Evolutionary conservation across 768 basidiomycete genomes (phyloP).

Genomic region (Trametes elegans): DNA sequence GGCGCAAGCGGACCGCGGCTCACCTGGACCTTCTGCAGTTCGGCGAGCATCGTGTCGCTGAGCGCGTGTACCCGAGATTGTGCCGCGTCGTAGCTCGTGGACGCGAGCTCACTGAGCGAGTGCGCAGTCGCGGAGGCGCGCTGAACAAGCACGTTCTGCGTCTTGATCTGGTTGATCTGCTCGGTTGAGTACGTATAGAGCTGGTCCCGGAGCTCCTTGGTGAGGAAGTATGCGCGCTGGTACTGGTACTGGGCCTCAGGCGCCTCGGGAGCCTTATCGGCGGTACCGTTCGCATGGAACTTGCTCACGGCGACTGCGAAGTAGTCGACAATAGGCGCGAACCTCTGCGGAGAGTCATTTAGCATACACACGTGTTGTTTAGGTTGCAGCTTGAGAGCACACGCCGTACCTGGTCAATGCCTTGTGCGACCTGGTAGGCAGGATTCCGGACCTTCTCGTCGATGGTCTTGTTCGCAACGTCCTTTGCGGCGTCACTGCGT

Average conservation of each 20-base stretch:
- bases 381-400: background rate
- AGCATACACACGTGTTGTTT: slow-evolving; percentile 14
- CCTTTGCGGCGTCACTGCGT: slow-evolving; percentile 52
- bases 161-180: slow-evolving; percentile 67
- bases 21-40: slow-evolving; percentile 61
- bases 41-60: slow-evolving; percentile 62
- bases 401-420: slow-evolving; percentile 64
- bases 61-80: slow-evolving; percentile 57
- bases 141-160: slow-evolving; percentile 68
- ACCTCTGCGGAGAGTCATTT: slow-evolving; percentile 42
- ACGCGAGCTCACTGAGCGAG: slow-evolving; percentile 56
- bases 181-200: slow-evolving; percentile 65
- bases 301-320: slow-evolving; percentile 54
- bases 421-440: slow-evolving; percentile 59
- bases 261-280: slow-evolving; percentile 46
- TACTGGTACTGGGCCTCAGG: slow-evolving; percentile 70
- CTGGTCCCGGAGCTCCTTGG: slow-evolving; percentile 60
- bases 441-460: slow-evolving; percentile 66
- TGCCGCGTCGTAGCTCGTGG: slow-evolving; percentile 53
- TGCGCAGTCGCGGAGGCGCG: slow-evolving; percentile 67
- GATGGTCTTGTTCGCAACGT: slow-evolving; percentile 59
- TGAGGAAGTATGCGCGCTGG: slow-evolving; percentile 68
- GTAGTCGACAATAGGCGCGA: slow-evolving; percentile 75
- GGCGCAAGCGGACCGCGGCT: background rate
- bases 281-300: slow-evolving; percentile 39